Evolutionary conservation across 305 asterid genomes (phyloP), one percentile per base, ranked within the genome.

Genomic region (Solanum hybrid): DNA sequence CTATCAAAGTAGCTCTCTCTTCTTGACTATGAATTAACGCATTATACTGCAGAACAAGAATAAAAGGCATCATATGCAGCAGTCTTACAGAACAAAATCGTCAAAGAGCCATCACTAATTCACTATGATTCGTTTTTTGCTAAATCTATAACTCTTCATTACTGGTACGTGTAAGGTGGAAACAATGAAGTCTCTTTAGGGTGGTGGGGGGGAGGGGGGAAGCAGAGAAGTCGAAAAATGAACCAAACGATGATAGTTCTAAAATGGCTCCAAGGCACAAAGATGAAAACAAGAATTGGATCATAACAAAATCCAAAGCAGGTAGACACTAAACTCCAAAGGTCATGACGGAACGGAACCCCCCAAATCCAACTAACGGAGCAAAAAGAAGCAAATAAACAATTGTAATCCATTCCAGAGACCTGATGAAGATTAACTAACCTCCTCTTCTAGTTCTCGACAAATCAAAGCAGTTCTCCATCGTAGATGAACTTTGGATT

Each of bases 381-480:
- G 26, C 17, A 34, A 51, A 51, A 84, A 31, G 20, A 51, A 83
- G 37, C 33, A 80, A 80, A 38, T 13, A 38, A 80, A 24, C 4
- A 80, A 38, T 38, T 81, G 87, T 17, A 41, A 38, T 89, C 81
- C 72, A 91, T 26, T 17, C 90, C 75, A 85, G 37, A 80, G 82
- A 89, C 29, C 84, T 92, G 37, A 79, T 33, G 17, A 75, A 68
- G 88, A 39, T 80, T 39, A 36, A 85, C 91, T 73, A 88, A 96
- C 99, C 99, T 96, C 99, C 88, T 95, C 96, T 92, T 96, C 99
- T 89, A 96, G 93, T 92, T 96, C 99, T 89, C 98, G 95, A 90
- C 99, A 96, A 92, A 96, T 94, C 91, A 96, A 93, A 22, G 99
- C 98, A 32, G 99, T 96, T 92, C 99, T 94, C 99, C 99, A 96